Evolutionary conservation across 2,329 filamentous ascomycete genomes (phyloP).

Genomic region (Dactylellina leptospora): DNA sequence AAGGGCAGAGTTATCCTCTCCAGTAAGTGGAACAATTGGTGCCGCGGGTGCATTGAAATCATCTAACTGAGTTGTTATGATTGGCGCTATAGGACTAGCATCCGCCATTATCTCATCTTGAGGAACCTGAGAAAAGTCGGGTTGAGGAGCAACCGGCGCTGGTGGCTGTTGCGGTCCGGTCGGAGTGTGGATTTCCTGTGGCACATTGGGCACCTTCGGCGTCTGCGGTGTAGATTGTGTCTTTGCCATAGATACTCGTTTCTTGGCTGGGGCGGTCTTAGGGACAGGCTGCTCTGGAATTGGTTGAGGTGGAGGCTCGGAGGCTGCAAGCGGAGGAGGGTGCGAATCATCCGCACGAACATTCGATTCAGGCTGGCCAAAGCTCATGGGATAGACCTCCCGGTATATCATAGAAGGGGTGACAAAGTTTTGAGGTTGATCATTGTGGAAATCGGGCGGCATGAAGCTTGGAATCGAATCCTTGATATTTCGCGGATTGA

Average conservation of each 20-base stretch:
- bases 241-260: slow-evolving; percentile 29
- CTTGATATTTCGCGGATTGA: slow-evolving; percentile 46
- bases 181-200: background rate
- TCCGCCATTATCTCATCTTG: slow-evolving; percentile 30
- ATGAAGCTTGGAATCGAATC: slow-evolving; percentile 37
- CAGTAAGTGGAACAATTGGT: background rate
- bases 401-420: slow-evolving; percentile 39
- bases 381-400: slow-evolving; percentile 22
- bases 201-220: background rate
- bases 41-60: background rate
- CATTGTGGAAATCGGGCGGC: background rate
- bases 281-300: background rate
- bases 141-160: slow-evolving; percentile 18
- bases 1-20: background rate
- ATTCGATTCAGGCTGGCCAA: slow-evolving; percentile 33
- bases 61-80: background rate
- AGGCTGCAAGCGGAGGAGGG: background rate
- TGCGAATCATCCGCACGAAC: slow-evolving; percentile 11
- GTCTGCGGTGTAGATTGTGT: background rate
- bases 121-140: background rate
- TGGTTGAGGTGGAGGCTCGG: background rate
- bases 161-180: background rate
- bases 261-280: background rate
- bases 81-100: slow-evolving; percentile 5
- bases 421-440: slow-evolving; percentile 29